Conservation (phyloP, 331 rosid genomes). For the Malus hybrid region DNA sequence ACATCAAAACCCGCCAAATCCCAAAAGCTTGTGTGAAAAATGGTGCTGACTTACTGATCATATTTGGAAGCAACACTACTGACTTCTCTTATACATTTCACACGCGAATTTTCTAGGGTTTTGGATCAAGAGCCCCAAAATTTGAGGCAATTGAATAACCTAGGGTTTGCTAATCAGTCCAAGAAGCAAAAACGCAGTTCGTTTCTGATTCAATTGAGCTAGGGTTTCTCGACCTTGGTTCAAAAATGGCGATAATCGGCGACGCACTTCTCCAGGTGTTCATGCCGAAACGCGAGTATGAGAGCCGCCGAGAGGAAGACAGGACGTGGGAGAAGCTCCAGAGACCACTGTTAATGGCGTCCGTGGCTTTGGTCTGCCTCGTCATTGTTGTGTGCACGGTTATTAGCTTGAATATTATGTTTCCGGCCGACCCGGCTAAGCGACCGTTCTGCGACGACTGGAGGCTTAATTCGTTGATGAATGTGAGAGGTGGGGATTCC, state of each 20-base stretch:
- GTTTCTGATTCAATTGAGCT: not conserved
- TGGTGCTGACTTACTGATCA: not conserved
- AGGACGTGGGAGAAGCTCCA: slow-evolving; percentile 78
- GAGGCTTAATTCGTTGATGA: slow-evolving; percentile 49
- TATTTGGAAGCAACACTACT: not conserved
- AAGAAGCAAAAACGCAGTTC: not conserved
- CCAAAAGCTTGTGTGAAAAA: not conserved
- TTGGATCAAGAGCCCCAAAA: not conserved
- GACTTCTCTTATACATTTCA: not conserved
- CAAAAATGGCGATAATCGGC: slow-evolving; percentile 61
- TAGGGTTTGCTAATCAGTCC: not conserved
- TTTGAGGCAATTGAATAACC: not conserved
- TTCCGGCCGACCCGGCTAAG: slow-evolving; percentile 39
- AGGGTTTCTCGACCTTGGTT: slow-evolving; percentile 6
- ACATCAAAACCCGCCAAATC: slow-evolving; percentile 18
- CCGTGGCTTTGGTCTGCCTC: slow-evolving; percentile 23
- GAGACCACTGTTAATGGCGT: slow-evolving; percentile 43
- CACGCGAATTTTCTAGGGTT: not conserved
- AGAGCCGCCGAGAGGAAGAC: slow-evolving; percentile 77
- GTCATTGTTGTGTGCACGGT: slow-evolving; percentile 29
- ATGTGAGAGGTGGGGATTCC: slow-evolving; percentile 42
- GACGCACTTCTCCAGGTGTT: slow-evolving; percentile 94
- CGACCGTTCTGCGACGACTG: slow-evolving; percentile 70
- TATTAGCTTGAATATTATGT: slow-evolving; percentile 66
- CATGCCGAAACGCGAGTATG: slow-evolving; percentile 88